These are phyloP conservation scores for Solanum lignicaule DNA, from an alignment of 257 asterid genomes.

Conservation along the genomic window DNA sequence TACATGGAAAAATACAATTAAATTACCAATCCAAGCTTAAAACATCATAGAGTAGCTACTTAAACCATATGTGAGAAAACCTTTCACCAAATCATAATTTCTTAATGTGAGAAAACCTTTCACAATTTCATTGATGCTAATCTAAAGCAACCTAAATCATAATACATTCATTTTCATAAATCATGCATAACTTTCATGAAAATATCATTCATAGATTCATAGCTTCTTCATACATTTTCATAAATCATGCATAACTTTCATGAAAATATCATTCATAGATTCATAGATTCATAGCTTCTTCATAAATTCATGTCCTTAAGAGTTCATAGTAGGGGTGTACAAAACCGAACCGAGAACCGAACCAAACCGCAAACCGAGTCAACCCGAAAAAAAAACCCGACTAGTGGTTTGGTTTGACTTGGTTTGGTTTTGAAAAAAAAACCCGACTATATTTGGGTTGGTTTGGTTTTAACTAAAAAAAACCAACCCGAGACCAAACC, in stretches of 20 bases:
- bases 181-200: background rate
- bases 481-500: no score
- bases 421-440: no score
- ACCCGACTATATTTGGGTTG: no score
- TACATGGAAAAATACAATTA: no score
- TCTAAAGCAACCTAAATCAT: background rate
- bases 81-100: background rate
- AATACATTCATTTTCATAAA: background rate
- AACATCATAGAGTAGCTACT: background rate
- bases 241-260: background rate
- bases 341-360: no score
- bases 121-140: background rate
- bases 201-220: background rate
- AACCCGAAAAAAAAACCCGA: no score
- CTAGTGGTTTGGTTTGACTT: no score
- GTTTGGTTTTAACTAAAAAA: no score
- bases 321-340: background rate
- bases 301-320: background rate
- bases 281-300: background rate
- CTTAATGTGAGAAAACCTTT: background rate
- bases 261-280: background rate
- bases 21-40: background rate
- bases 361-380: no score
- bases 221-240: background rate
- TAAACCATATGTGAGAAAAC: background rate